Evolutionary conservation across 164 flowering plant species (phyloP), one percentile per base, ranked within the genome.

Genomic region (Umbellularia californica): DNA sequence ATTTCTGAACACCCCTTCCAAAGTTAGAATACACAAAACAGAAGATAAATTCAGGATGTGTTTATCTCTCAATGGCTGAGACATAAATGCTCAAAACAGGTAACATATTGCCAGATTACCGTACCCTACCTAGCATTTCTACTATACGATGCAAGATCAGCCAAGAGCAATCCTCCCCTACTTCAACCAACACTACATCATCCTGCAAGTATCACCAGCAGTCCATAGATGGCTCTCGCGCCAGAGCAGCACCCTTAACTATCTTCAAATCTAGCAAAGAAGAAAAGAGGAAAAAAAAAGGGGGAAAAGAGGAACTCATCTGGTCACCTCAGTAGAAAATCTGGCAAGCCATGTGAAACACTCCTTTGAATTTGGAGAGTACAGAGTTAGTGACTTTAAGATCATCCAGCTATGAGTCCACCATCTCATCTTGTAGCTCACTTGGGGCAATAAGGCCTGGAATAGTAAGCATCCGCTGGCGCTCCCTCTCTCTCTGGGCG

Each of bases 401-500:
- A 23, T 50, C 47, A 20, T 65, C 47, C 68, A 58, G 55, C 80
- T 87, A 89, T 25, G 95, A 90, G 79, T 95, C 98, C 73, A 89
- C 80, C 98, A 95, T 95, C 81, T 95, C 98, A 68, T 95, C 99
- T 80, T 93, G 98, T 50, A 94, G 85, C 82, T 96, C 98, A 64
- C 85, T 96, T 0, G 98, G 99, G 24, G 99, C 97, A 75, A 94
- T 88, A 52, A 96, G 94, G 69, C 99, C 99, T 2, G 99, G 99
- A 72, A 96, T 94, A 0, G 88, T 77, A 50, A 92, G 91, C 95
- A 91, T 94, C 58, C 97, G 78, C 71, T 91, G 95, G 50, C 99
- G 85, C 78, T 96, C 98, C 75, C 88, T 85, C 51, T 93, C 98
- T 76, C 89, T 86, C 81, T 91, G 97, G 64, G 92, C 94, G 72